A percentile compares a stretch with the other conserved stretches of the same genome.
phyloP scores from a whole-genome alignment of 2,329 filamentous ascomycete species.

The Cadophora malorum region DNA sequence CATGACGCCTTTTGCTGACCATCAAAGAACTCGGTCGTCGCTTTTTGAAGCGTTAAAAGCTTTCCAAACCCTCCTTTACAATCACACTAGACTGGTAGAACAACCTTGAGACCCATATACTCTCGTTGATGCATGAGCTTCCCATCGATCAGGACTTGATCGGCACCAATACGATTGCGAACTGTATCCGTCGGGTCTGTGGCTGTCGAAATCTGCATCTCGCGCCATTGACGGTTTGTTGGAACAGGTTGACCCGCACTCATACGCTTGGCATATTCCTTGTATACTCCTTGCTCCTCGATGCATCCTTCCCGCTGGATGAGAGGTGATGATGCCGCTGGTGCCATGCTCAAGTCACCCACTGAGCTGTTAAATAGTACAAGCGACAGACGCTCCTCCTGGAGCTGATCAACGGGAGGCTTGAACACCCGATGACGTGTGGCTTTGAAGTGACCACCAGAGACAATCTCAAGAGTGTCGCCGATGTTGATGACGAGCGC shows the following conservation, averaged over 20 bases:
- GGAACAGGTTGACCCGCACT: constrained; percentile 50
- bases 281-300: constrained; percentile 53
- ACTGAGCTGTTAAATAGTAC: constrained; percentile 55
- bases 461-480: constrained; percentile 52
- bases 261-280: constrained; percentile 52
- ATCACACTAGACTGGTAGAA: constrained; percentile 49
- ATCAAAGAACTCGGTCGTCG: neutral
- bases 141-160: constrained; percentile 52
- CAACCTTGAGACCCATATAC: constrained; percentile 55
- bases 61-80: neutral
- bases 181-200: constrained; percentile 52
- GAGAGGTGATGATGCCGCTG: constrained; percentile 49
- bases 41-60: neutral
- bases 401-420: constrained; percentile 50
- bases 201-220: constrained; percentile 54
- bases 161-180: constrained; percentile 50
- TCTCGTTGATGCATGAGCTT: constrained; percentile 55
- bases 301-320: constrained; percentile 52
- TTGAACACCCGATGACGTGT: constrained; percentile 52
- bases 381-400: constrained; percentile 50
- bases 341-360: constrained; percentile 52
- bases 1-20: neutral
- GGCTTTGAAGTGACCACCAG: constrained; percentile 54
- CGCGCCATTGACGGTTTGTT: constrained; percentile 54
- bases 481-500: constrained; percentile 56